Percentiles rank a stretch among this genome's conserved stretches.
These are phyloP conservation scores for Bullera alba DNA, from an alignment of 768 basidiomycete species.

Conservation along the genomic window DNA sequence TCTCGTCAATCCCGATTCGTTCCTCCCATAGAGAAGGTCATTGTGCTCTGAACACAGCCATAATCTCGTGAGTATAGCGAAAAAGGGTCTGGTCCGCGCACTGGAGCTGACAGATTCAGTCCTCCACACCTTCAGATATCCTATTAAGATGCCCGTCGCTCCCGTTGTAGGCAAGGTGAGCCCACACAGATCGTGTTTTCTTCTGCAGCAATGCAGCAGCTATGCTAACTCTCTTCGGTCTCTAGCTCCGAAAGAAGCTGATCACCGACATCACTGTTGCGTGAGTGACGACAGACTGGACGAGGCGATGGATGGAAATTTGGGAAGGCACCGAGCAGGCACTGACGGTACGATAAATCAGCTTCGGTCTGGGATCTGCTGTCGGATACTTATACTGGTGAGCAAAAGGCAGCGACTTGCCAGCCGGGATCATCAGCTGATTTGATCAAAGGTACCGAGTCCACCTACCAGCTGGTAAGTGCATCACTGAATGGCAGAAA, in stretches of 20 bases:
- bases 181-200: background rate
- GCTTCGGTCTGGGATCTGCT: conserved; percentile 66
- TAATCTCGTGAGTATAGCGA: no score
- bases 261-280: conserved; percentile 73
- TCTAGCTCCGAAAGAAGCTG: conserved; percentile 76
- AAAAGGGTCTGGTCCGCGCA: no score
- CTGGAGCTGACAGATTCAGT: no score
- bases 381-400: conserved; percentile 79
- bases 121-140: no score
- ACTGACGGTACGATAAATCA: background rate
- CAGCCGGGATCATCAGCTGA: background rate
- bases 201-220: conserved; percentile 1
- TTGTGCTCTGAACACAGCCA: no score
- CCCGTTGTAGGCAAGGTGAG: conserved; percentile 76
- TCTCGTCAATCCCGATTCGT: no score
- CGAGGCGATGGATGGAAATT: background rate
- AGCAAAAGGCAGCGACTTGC: conserved; percentile 39
- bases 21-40: no score
- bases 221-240: no score
- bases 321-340: background rate
- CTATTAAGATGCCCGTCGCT: conserved; percentile 75
- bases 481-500: no score
- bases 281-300: conserved; percentile 9
- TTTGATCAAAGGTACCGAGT: conserved; percentile 64
- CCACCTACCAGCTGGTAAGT: conserved; percentile 71